Conservation (phyloP, 148 eudicot species). For the Persicaria tinctoria region DNA sequence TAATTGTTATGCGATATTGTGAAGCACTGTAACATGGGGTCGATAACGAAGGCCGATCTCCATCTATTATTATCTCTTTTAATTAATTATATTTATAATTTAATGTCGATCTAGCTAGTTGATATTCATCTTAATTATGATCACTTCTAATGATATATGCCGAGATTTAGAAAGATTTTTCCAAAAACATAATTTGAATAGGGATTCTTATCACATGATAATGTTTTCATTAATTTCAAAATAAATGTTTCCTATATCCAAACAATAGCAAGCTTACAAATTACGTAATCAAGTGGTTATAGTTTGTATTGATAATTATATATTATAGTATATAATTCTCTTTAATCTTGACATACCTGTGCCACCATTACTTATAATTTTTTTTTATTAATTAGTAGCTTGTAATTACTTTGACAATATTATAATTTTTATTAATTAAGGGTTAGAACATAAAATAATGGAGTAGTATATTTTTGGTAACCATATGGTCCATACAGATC, state of each 20-base stretch:
- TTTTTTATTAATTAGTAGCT: too few relatives aligned
- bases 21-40: neutral
- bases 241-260: neutral
- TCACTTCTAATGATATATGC: neutral
- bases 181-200: neutral
- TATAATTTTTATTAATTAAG: too few relatives aligned
- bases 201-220: slow-evolving; percentile 7
- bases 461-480: too few relatives aligned
- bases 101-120: slow-evolving; percentile 3
- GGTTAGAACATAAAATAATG: too few relatives aligned
- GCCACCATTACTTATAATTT: too few relatives aligned
- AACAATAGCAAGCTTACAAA: neutral
- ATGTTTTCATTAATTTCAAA: neutral
- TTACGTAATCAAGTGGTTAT: neutral
- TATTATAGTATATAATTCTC: neutral
- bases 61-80: neutral
- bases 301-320: neutral
- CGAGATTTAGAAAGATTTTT: neutral
- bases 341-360: neutral
- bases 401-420: too few relatives aligned
- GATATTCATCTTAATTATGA: neutral
- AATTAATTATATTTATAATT: neutral
- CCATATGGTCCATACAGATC: too few relatives aligned
- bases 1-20: neutral
- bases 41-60: neutral